Conservation (phyloP, 306 rosid genomes). For the Vicia villosa region DNA sequence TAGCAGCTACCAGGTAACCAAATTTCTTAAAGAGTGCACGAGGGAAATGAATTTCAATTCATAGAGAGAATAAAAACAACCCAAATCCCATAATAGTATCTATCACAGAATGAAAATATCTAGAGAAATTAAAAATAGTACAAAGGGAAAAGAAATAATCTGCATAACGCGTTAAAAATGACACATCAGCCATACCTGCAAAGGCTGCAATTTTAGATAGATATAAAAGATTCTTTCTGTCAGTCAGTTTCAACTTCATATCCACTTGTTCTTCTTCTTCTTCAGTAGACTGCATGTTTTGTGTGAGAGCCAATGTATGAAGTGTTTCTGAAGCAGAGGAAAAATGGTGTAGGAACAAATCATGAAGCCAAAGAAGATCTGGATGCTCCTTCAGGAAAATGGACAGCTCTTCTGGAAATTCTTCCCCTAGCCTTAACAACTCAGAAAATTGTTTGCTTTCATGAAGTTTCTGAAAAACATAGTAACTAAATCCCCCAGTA, state of each 20-base stretch:
- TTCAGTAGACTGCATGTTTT: slow-evolving; percentile 57
- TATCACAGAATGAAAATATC: slow-evolving; percentile 27
- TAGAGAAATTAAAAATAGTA: slow-evolving; percentile 5
- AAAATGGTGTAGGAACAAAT: slow-evolving; percentile 84
- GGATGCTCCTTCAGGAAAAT: slow-evolving; percentile 78
- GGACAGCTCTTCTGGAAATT: slow-evolving; percentile 82
- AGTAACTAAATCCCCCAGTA: slow-evolving; percentile 85
- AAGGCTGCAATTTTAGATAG: slow-evolving; percentile 90
- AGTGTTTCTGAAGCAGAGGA: slow-evolving; percentile 87
- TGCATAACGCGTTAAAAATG: slow-evolving; percentile 16
- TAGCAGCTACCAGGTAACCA: slow-evolving; percentile 8
- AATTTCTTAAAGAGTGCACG: slow-evolving; percentile 9
- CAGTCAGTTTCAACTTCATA: slow-evolving; percentile 46
- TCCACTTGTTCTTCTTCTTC: slow-evolving; percentile 51
- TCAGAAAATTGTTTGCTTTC: slow-evolving; percentile 73
- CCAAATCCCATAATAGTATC: slow-evolving; percentile 16
- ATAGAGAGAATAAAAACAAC: slow-evolving; percentile 25
- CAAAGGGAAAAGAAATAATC: slow-evolving; percentile 12
- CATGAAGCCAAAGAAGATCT: slow-evolving; percentile 95
- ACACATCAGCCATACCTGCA: slow-evolving; percentile 61
- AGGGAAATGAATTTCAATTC: slow-evolving; percentile 17
- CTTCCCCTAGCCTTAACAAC: slow-evolving; percentile 94
- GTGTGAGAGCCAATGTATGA: slow-evolving; percentile 77
- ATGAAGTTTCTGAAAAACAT: slow-evolving; percentile 74
- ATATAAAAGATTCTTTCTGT: slow-evolving; percentile 81